These are phyloP conservation scores for Trypanosoma caninum DNA, from an alignment of 208 protist species.

Conservation along the genomic window DNA sequence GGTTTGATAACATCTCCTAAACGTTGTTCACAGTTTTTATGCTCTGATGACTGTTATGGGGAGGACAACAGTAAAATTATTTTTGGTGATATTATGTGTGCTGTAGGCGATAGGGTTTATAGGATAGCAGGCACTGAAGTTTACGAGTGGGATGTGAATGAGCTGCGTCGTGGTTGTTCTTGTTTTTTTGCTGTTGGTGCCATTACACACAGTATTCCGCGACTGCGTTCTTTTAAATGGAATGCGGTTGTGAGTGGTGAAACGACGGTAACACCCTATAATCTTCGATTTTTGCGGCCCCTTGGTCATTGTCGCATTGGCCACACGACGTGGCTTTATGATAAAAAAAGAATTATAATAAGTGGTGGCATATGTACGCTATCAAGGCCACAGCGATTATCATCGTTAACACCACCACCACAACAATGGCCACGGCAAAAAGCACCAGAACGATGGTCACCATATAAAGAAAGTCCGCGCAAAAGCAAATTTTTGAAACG, in stretches of 20 bases:
- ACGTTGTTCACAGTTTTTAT: neutral
- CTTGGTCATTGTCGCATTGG: neutral
- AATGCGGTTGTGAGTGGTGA: neutral
- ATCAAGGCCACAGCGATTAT: too few species aligned
- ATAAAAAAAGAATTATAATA: conserved; percentile 1
- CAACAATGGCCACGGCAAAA: neutral
- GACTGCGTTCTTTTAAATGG: conserved; percentile 4
- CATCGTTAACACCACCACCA: neutral
- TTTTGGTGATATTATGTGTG: neutral
- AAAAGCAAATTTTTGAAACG: neutral
- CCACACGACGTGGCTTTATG: conserved; percentile 1
- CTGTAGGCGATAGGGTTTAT: conserved; percentile 6
- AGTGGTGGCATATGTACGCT: conserved; percentile 1
- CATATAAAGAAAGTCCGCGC: neutral
- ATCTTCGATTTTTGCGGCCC: neutral
- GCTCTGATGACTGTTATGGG: neutral
- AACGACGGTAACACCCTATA: neutral
- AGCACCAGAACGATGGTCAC: neutral
- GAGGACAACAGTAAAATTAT: neutral
- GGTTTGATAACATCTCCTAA: too few species aligned
- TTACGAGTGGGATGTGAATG: neutral
- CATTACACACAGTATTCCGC: neutral
- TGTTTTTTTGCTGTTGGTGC: neutral
- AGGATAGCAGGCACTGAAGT: neutral
- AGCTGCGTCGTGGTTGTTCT: neutral